Base-by-base conservation (phyloP, 1,284 basidiomycete species). In the Naganishia liquefaciens region DNA sequence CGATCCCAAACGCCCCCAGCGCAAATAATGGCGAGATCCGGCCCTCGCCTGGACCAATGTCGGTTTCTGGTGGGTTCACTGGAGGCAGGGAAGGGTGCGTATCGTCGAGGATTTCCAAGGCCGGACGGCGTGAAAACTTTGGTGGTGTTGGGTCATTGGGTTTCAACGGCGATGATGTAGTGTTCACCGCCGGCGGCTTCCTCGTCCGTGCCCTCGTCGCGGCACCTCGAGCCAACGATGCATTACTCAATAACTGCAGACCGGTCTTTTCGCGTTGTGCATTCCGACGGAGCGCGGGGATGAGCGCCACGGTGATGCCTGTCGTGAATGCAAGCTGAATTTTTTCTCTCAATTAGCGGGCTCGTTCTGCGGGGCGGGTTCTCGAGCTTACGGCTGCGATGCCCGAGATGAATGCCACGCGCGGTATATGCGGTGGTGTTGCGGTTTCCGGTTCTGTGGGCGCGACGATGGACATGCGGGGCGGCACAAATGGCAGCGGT, bases 211-310 rank as follows among this genome's bases (percentile, higher is more conserved):
- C 17, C 54, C 40, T 21, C 17, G 17, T 43, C 42, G 51, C 6
- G 65, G 69, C 21, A 57, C 54, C 21, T 72, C 72, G 28, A 71
- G 73, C 10, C 54, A 65, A 28, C 74, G 74, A 15, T 52, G 70
- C 33, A 46, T 76, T 15, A 66, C 69, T 27, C 72, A 75, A 39
- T 54, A 63, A 4, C 72, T 75, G 23, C 70, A 75, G 55, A 69
- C 71, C 10, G 52, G 72, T 3, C 64, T 74, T 27, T 66, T 70
- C 25, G 70, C 10, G 73, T 73, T 7, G 74, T 70, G 43, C 74
- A 73, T 65, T 75, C 72, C 68, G 64, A 72, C 27, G 71, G 71
- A 54, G 70, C 68, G 27, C 67, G 47, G n/a, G 69, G 57, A 33
- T 54, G 63, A 64, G 27, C 47, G 68, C 60, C 51, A 70, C 30